phyloP scores from a whole-genome alignment of 768 basidiomycete genomes.

The Trametes cubensis region DNA sequence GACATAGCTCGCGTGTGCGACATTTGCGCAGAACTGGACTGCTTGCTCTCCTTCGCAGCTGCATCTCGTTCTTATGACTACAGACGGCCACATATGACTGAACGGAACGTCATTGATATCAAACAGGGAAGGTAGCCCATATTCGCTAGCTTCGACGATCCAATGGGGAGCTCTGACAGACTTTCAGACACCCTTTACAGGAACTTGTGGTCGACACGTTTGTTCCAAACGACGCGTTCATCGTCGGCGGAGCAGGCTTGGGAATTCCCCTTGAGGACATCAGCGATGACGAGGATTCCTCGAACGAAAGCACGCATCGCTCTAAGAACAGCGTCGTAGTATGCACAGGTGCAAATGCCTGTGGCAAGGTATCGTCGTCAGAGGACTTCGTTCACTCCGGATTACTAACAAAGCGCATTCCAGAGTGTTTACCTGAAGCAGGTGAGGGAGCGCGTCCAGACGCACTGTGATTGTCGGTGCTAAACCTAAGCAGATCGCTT shows the following conservation, averaged over 20 bases:
- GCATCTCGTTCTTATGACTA: constrained; percentile 71
- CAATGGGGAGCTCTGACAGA: neutral
- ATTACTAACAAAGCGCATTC: neutral
- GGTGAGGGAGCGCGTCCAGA: constrained; percentile 39
- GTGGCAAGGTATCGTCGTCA: constrained; percentile 70
- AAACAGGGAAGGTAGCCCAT: constrained; percentile 60
- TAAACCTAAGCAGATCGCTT: constrained; percentile 50
- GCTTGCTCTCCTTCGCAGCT: constrained; percentile 76
- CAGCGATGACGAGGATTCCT: constrained; percentile 34
- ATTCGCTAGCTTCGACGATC: neutral
- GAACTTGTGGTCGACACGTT: constrained; percentile 85
- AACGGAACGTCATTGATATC: constrained; percentile 79
- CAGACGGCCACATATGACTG: constrained; percentile 73
- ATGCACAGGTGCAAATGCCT: constrained; percentile 94
- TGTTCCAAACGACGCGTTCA: constrained; percentile 76
- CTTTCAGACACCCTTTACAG: constrained; percentile 83
- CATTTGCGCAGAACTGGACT: constrained; percentile 87
- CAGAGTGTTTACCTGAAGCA: constrained; percentile 95
- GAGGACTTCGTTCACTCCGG: too few relatives aligned
- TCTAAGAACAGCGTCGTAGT: constrained; percentile 63
- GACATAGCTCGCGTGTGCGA: constrained; percentile 63
- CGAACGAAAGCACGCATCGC: constrained; percentile 21
- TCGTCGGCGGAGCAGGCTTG: constrained; percentile 57
- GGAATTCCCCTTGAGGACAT: constrained; percentile 34
- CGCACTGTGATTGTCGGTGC: neutral